Base-by-base conservation (phyloP, 1,284 basidiomycete species). In the Chiua sp. region DNA sequence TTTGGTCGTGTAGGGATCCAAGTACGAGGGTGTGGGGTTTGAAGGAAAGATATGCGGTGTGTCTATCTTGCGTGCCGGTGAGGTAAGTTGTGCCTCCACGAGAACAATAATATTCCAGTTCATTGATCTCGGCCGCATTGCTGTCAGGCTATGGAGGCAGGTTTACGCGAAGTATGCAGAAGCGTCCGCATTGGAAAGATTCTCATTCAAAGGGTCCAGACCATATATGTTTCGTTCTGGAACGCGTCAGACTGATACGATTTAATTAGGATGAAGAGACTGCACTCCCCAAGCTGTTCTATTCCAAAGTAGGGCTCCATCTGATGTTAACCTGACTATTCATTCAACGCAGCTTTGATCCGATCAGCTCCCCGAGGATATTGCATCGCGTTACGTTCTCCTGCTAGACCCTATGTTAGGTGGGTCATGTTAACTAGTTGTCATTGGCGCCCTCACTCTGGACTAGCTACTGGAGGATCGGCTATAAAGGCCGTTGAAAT, bases 401-500 rank as follows among this genome's bases (percentile, higher is more conserved):
- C 85, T 99, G 18, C 86, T 99, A 18, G 97, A 99, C 75, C 97
- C 97, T 2, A 99, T 99, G 97, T 88, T 99, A 47, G 94, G 94
- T 94, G 71, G 86, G 68, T 32, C 20, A 30, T 20, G 18, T 42
- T 49, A 18, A 2, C 13, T 23, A 46, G 7, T n/a, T 15, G 11
- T 8, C 42, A 12, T 23, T 3, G 12, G 26, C n/a, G 10, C 42
- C 50, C 35, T 51, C 23, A 59, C n/a, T n/a, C 5, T 55, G 30
- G n/a, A 32, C 50, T 26, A 96, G 96, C 97, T 0, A 99, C 97
- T 0, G 97, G 97, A 37, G 97, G 98, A 48, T 98, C 96, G 20
- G 98, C 96, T 4, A 96, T 98, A 78, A 98, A 98, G 76, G 97
- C 97, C 0, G 93, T 98, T 55, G 94, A 98, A 74, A 93, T 98